Evolutionary conservation across 345 rosid genomes (phyloP), one percentile per base, ranked within the genome.

Genomic region (Alliaria petiolata): DNA sequence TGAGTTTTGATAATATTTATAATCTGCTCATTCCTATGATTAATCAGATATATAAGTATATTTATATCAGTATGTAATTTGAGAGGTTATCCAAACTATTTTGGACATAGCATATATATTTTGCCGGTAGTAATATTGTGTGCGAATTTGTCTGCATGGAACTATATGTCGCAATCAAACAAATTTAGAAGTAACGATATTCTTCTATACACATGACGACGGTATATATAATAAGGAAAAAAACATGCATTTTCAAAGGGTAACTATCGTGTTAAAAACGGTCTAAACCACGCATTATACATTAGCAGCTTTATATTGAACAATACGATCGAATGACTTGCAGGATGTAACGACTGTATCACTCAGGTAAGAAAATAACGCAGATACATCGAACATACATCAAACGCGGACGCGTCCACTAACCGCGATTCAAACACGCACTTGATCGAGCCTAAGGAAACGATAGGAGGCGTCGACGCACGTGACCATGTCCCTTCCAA

Each of bases 351-450:
- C 52, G 49, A 57, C 63, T 53, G 17, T 69, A 52, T 20, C 55
- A 51, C 16, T 38, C 34, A 1, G 44, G 20, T 53, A 45, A 31
- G 30, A 47, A 66, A 51, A 55, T 38, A 38, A 39, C 11, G 59
- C 14, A 65, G 65, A 73, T 65, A 19, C 77, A 65, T 50, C 63
- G 58, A 74, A 31, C 57, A 66, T 66, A 58, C 67, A 50, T 49
- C 30, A 66, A 67, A 58, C 72, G 72, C 38, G 20, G 47, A 58
- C 45, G 67, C 72, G 72, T 57, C 45, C 38, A 58, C 61, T 66
- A 49, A 66, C 72, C 68, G 68, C 73, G 78, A 74, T 58, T 74
- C 68, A 59, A 44, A 67, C 72, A 59, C 78, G 67, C 62, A 49
- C 62, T 74, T 47, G 67, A 60, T 58, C 54, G 52, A 74, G 47